Base-by-base conservation (phyloP, 257 asterid genomes). In the Solanum medicagineum region DNA sequence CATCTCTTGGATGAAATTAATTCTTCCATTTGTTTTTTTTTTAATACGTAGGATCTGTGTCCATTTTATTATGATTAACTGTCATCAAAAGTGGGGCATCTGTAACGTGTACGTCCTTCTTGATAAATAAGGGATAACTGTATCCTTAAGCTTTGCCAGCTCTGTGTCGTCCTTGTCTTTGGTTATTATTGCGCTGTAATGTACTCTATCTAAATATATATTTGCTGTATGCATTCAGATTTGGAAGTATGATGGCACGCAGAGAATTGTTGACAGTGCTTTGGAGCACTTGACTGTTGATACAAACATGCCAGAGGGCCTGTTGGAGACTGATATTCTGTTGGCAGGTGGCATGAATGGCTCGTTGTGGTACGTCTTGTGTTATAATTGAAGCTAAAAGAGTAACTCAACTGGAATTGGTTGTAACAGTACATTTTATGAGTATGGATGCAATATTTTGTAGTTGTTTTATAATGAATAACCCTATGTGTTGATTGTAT, bases 231-330 rank as follows among this genome's bases (percentile, higher is more conserved):
- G 40, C 73, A 24, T 88, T 85, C 90, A 95, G 99, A 85, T 94
- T 71, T 94, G 94, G 97, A 93, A 91, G 83, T 95, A 93, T 89
- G 62, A 83, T 57, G 88, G 83, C 81, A 95, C 98, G 24, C 80
- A 83, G 87, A 89, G 86, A 86, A 87, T 85, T 84, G 94, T 92
- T 42, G 91, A 90, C 87, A 81, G 86, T 84, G 93, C 95, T 4
- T 71, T 96, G 92, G 94, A 91, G 81, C 95, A 92, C 70, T 86
- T 85, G 17, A 90, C 86, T 71, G 88, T 94, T 87, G 89, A 90
- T 84, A 90, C 94, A 57, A 86, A 81, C 87, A 85, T 36, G 87
- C 91, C 91, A 15, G 85, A 90, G 68, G 99, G 99, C 82, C 56
- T 85, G 62, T 32, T 85, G 57, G 86, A 82, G 75, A 89, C 92